Percentiles rank a stretch among this genome's conserved stretches.
phyloP scores from a whole-genome alignment of 192 early-diverging fungal genomes.

The Podila minutissima region DNA sequence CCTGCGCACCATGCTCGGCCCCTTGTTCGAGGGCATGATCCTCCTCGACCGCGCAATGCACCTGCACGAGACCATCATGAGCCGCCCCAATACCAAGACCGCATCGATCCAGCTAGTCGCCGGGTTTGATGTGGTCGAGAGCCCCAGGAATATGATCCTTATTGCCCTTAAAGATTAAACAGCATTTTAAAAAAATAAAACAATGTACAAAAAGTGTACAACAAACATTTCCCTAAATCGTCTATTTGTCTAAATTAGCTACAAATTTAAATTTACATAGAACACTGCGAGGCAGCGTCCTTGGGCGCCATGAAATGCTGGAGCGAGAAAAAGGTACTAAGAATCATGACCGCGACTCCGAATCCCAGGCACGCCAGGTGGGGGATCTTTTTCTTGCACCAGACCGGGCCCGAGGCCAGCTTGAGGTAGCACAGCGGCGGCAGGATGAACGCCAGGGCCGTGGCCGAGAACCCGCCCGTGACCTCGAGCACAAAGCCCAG shows the following conservation, averaged over 20 bases:
- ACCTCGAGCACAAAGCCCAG: constrained; percentile 89
- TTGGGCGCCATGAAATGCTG: constrained; percentile 37
- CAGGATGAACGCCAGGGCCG: constrained; percentile 88
- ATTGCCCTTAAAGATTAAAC: constrained; percentile 58
- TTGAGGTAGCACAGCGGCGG: constrained; percentile 85
- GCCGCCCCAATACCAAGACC: constrained; percentile 10
- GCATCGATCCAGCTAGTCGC: constrained; percentile 62
- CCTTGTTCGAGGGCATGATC: constrained; percentile 81
- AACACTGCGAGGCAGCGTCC: constrained; percentile 20
- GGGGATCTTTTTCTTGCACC: constrained; percentile 67
- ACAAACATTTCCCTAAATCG: no score
- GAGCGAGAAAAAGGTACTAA: constrained; percentile 65
- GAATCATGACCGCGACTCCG: constrained; percentile 76
- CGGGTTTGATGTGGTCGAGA: constrained; percentile 68
- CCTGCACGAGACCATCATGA: constrained; percentile 61
- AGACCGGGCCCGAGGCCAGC: constrained; percentile 67
- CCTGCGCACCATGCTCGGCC: constrained; percentile 76
- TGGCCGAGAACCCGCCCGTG: constrained; percentile 89
- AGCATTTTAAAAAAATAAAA: background rate
- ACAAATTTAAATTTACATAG: constrained; percentile 19
- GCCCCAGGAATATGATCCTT: constrained; percentile 74
- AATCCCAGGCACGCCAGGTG: constrained; percentile 80
- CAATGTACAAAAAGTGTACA: no score
- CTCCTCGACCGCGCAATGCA: constrained; percentile 80
- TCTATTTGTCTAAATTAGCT: no score